Base-by-base conservation (phyloP, 106 monocot species). In the Dioscorea alata region DNA sequence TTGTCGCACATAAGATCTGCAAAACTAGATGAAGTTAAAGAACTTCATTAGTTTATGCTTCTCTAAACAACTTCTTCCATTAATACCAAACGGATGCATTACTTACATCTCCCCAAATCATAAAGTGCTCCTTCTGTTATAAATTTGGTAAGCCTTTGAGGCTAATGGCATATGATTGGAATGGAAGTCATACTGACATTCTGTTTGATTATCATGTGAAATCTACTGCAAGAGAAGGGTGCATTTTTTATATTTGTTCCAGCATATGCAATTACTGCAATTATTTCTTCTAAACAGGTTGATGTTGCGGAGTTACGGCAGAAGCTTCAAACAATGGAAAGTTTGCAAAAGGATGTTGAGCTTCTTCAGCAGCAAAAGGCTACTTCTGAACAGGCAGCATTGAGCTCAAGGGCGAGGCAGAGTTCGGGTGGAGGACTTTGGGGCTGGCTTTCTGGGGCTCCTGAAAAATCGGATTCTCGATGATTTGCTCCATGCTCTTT, bases 301-400 rank as follows among this genome's bases (percentile, higher is more conserved):
- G 78, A 78, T 54, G 66, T 78, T 52, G 78, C 78, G 0, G 78
- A 78, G 59, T 48, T 78, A 33, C 63, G 78, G n/a, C 78, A 78
- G 50, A 78, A 78, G 60, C 50, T 78, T 16, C 78, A 78, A 50
- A 50, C 57, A 9, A 60, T 78, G 78, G 78, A 70, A 32, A 50
- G 71, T 14, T 33, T 78, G 48, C 71, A 78, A 34, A 78, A 78
- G 65, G 78, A 78, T 58, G 23, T 78, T 22, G 78, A 78, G 60
- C 64, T 78, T 18, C 71, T 78, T 22, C 71, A 66, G 57, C 59
- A 66, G 59, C 78, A 78, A 59, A 78, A 71, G 22, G 78, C 65
- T 6, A 65, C 78, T 33, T 65, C 78, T 19, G 78, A 78, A 15
- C 70, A 66, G 71, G 78, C 65, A 28, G 78, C 78, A 8, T 17